These are phyloP conservation scores for Aureobasidium vineae DNA, from an alignment of 2,329 filamentous ascomycete genomes.

Conservation along the genomic window DNA sequence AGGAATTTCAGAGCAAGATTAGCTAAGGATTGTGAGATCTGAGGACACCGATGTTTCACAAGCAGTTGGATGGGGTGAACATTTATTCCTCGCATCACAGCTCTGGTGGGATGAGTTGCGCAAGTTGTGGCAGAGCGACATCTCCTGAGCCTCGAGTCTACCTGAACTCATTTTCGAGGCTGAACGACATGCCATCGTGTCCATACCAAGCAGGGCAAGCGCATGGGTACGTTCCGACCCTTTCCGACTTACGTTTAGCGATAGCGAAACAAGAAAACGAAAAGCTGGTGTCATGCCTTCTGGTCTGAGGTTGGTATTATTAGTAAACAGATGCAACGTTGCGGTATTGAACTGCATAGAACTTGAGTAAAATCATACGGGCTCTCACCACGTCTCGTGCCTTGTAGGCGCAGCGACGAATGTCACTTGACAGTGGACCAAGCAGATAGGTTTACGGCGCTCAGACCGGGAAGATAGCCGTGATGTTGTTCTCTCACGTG, in stretches of 20 bases:
- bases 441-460: slow-evolving; percentile 1
- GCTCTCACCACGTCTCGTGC: slow-evolving; percentile 14
- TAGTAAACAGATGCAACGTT: slow-evolving; percentile 19
- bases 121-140: neutral
- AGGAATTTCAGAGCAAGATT: neutral
- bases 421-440: neutral
- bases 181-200: neutral
- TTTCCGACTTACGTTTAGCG: neutral
- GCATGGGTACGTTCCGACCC: neutral
- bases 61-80: neutral
- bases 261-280: neutral
- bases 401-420: neutral
- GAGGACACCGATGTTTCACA: neutral
- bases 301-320: neutral
- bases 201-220: neutral
- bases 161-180: neutral
- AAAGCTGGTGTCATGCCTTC: neutral
- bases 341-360: neutral
- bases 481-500: slow-evolving; percentile 12
- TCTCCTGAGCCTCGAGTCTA: neutral
- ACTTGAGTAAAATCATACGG: neutral
- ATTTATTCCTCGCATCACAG: neutral
- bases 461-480: neutral
- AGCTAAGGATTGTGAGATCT: neutral
- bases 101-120: neutral